These are phyloP conservation scores for Leptographium wingfieldii DNA, from an alignment of 2,329 filamentous ascomycete species.

Conservation along the genomic window DNA sequence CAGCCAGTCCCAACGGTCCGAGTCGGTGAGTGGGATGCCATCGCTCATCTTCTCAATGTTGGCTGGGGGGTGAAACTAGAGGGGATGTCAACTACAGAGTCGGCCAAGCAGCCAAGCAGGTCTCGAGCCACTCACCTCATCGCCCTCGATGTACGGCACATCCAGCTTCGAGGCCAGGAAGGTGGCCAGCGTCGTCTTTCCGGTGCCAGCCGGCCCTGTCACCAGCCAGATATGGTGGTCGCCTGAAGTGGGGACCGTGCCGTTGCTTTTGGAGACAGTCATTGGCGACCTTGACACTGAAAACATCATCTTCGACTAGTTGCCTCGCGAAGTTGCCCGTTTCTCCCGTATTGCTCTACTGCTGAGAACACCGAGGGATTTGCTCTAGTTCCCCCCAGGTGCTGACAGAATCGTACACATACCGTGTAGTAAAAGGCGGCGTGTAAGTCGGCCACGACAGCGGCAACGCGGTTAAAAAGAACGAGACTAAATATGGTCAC, in stretches of 20 bases:
- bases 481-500: neutral
- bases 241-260: slow-evolving; percentile 4
- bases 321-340: neutral
- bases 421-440: neutral
- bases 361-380: neutral
- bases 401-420: neutral
- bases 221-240: slow-evolving; percentile 66
- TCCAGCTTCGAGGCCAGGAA: slow-evolving; percentile 48
- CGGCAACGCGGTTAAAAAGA: neutral
- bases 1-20: slow-evolving; percentile 97
- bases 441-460: neutral
- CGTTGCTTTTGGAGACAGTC: neutral
- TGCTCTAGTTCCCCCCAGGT: neutral
- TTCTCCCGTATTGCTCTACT: neutral
- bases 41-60: slow-evolving; percentile 87
- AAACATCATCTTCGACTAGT: neutral
- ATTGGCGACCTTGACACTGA: neutral
- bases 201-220: slow-evolving; percentile 66
- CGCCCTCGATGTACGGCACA: slow-evolving; percentile 64
- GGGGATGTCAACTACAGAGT: neutral
- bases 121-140: slow-evolving; percentile 42
- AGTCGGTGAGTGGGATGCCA: slow-evolving; percentile 76
- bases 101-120: slow-evolving; percentile 2
- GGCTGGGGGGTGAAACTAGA: slow-evolving; percentile 57
- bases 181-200: slow-evolving; percentile 64